These are phyloP conservation scores for Persicaria maculosa DNA, from an alignment of 148 eudicot genomes.

Conservation along the genomic window DNA sequence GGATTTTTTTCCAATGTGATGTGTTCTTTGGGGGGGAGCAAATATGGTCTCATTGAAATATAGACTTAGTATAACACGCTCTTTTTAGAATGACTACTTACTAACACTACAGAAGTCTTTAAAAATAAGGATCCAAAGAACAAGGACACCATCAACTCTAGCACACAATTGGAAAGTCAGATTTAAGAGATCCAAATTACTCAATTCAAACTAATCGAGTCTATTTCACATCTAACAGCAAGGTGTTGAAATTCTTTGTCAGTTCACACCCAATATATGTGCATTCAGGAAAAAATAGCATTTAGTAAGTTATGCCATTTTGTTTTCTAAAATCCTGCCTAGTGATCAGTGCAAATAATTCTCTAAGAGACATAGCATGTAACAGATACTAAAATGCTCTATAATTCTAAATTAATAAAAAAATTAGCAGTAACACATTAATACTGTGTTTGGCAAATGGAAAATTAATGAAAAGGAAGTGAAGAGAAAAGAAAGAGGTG, in stretches of 20 bases:
- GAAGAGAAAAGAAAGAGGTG: too few species aligned
- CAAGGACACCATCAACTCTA: neutral
- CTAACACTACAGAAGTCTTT: neutral
- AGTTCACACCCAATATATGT: neutral
- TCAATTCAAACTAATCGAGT: too few species aligned
- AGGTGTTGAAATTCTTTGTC: neutral
- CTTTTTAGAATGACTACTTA: neutral
- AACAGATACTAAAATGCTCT: neutral
- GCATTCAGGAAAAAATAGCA: neutral
- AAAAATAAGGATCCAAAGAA: neutral
- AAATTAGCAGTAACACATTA: neutral
- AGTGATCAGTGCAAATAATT: neutral
- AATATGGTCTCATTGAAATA: neutral
- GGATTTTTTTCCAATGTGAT: too few species aligned
- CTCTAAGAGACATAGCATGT: neutral
- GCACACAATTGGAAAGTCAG: neutral
- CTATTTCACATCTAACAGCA: neutral
- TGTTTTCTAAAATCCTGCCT: neutral
- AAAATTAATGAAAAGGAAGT: too few species aligned
- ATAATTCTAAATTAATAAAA: neutral
- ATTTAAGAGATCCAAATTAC: too few species aligned
- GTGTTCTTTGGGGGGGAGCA: neutral
- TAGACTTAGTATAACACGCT: neutral
- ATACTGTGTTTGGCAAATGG: too few species aligned
- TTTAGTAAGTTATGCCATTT: neutral